phyloP scores from a whole-genome alignment of 2,329 filamentous ascomycete species.

The Plectosphaerella plurivora region DNA sequence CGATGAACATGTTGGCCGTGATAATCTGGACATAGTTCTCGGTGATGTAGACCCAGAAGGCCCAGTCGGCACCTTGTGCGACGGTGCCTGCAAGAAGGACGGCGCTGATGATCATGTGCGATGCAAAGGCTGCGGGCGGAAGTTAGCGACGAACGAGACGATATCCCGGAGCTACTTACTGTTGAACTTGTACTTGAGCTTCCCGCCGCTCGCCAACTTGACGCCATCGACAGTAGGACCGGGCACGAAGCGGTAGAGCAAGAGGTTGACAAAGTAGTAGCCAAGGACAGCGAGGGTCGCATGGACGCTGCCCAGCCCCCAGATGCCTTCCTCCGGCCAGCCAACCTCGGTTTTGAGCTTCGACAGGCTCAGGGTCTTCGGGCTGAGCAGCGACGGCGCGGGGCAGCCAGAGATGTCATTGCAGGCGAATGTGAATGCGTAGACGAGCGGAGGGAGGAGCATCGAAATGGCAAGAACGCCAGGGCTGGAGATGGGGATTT shows the following conservation, averaged over 20 bases:
- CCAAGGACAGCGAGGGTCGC: conserved; percentile 66
- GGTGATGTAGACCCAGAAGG: conserved; percentile 88
- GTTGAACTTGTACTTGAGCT: conserved; percentile 79
- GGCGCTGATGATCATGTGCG: conserved; percentile 69
- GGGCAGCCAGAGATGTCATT: conserved; percentile 93
- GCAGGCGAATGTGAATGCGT: conserved; percentile 77
- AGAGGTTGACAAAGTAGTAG: conserved; percentile 73
- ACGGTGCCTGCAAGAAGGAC: conserved; percentile 70
- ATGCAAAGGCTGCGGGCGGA: conserved; percentile 60
- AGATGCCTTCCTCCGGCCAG: conserved; percentile 70
- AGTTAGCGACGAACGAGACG: background rate
- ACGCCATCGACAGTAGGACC: conserved; percentile 68
- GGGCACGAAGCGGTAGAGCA: conserved; percentile 74
- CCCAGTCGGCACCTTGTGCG: conserved; percentile 73
- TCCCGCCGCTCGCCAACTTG: conserved; percentile 64
- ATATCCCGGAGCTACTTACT: conserved; percentile 36
- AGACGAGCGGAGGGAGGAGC: conserved; percentile 73
- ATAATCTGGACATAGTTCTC: conserved; percentile 86
- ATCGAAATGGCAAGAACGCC: conserved; percentile 77
- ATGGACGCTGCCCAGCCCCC: conserved; percentile 64
- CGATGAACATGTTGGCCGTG: conserved; percentile 75
- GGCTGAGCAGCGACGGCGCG: conserved; percentile 72
- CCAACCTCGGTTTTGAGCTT: conserved; percentile 75
- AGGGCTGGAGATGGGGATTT: conserved; percentile 34
- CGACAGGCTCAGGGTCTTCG: conserved; percentile 65